Evolutionary conservation across 2,329 filamentous ascomycete species (phyloP).

Genomic region (Metarhizium guizhouense): DNA sequence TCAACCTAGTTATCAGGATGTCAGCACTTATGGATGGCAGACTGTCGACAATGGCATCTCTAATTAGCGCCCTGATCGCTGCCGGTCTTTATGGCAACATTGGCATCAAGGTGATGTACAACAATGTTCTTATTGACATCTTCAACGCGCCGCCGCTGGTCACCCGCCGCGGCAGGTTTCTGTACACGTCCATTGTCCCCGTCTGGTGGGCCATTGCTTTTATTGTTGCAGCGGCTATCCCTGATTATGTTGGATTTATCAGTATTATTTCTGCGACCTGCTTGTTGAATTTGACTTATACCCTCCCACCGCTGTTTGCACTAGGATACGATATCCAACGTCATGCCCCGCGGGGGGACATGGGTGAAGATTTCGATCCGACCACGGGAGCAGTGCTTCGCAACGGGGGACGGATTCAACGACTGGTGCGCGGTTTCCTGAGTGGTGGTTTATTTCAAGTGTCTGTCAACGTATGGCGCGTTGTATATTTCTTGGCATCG

Average conservation of each 20-base stretch:
- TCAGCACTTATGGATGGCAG: slow-evolving; percentile 33
- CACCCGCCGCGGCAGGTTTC: slow-evolving; percentile 35
- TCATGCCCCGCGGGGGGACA: slow-evolving; percentile 7
- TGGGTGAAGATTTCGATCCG: slow-evolving; percentile 11
- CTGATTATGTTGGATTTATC: slow-evolving; percentile 37
- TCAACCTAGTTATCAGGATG: slow-evolving; percentile 33
- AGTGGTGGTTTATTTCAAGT: slow-evolving; percentile 3
- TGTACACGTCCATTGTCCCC: slow-evolving; percentile 42
- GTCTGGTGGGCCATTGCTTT: slow-evolving; percentile 51
- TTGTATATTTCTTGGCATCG: slow-evolving; percentile 9
- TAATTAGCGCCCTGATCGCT: slow-evolving; percentile 35
- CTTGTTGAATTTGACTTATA: slow-evolving; percentile 52
- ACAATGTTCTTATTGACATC: slow-evolving; percentile 41
- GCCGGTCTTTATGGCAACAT: slow-evolving; percentile 44
- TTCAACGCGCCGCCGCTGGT: slow-evolving; percentile 40
- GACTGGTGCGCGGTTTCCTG: background rate
- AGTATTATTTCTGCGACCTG: slow-evolving; percentile 43
- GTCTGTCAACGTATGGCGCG: slow-evolving; percentile 5
- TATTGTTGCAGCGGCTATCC: slow-evolving; percentile 43
- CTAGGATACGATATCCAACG: slow-evolving; percentile 12
- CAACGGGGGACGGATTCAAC: slow-evolving; percentile 3
- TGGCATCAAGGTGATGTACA: slow-evolving; percentile 44
- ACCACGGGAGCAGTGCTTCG: no score
- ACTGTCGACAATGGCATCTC: slow-evolving; percentile 34
- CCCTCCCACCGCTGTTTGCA: slow-evolving; percentile 36